A percentile compares a stretch with the other conserved stretches of the same genome.
Evolutionary conservation across 306 rosid genomes (phyloP).

Genomic region (Ammopiptanthus mongolicus): DNA sequence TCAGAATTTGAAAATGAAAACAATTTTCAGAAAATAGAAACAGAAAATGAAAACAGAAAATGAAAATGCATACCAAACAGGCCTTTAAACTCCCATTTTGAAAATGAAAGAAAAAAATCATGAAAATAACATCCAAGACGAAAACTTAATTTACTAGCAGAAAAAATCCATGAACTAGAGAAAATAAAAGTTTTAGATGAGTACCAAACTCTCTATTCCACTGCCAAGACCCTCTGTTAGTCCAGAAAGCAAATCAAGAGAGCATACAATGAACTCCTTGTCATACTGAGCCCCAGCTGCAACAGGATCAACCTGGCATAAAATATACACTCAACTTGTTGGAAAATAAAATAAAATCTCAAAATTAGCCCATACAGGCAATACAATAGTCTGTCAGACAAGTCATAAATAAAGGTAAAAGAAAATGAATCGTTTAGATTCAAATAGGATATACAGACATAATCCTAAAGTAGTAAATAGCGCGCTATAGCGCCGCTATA

Average conservation of each 20-base stretch:
- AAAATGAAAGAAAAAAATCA: neutral
- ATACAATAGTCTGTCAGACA: neutral
- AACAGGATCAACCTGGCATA: slow-evolving; percentile 76
- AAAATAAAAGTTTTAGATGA: slow-evolving; percentile 14
- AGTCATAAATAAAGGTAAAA: slow-evolving; percentile 1
- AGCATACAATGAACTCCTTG: slow-evolving; percentile 93
- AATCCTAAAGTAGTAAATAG: too few relatives aligned
- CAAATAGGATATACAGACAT: neutral
- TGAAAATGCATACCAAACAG: too few relatives aligned
- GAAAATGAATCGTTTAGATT: neutral
- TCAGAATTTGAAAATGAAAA: too few relatives aligned
- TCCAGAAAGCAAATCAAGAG: slow-evolving; percentile 97
- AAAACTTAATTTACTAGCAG: neutral
- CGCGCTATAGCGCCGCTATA: too few relatives aligned
- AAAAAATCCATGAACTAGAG: too few relatives aligned
- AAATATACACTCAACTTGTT: slow-evolving; percentile 19
- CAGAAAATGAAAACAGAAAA: neutral
- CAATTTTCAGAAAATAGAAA: too few relatives aligned
- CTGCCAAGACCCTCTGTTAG: slow-evolving; percentile 98
- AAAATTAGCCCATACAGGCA: neutral
- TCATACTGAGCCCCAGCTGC: slow-evolving; percentile 83
- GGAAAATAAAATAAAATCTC: slow-evolving; percentile 19
- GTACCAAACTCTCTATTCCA: slow-evolving; percentile 97
- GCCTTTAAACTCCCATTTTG: neutral
- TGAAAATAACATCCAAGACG: slow-evolving; percentile 15